phyloP scores from a whole-genome alignment of 805 yeast genomes.

The Saccharomycopsis vini region DNA sequence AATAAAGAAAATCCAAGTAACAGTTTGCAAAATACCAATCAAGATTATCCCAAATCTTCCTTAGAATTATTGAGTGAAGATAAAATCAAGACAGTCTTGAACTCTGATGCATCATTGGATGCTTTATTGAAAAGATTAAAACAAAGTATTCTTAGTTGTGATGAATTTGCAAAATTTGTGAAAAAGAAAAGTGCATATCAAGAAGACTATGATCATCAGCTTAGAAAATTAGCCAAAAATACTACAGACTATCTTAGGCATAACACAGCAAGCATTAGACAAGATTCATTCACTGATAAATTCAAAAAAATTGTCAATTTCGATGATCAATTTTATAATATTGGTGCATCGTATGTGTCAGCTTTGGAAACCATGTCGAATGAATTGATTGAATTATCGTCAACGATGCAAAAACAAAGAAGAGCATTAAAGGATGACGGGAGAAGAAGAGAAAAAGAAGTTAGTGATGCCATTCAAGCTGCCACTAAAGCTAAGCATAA shows the following conservation, averaged over 20 bases:
- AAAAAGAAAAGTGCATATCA: slow-evolving; percentile 72
- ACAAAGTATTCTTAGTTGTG: slow-evolving; percentile 72
- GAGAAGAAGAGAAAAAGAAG: slow-evolving; percentile 73
- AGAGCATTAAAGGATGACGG: slow-evolving; percentile 78
- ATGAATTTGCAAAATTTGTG: slow-evolving; percentile 72
- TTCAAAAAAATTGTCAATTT: slow-evolving; percentile 63
- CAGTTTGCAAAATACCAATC: background rate
- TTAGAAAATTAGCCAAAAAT: slow-evolving; percentile 59
- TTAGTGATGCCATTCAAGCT: slow-evolving; percentile 65
- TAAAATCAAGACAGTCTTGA: slow-evolving; percentile 42
- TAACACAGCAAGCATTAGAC: slow-evolving; percentile 36
- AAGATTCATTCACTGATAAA: slow-evolving; percentile 57
- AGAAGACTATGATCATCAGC: slow-evolving; percentile 66
- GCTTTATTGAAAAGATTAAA: slow-evolving; percentile 64
- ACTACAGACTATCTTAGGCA: slow-evolving; percentile 41
- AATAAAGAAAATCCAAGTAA: too few species aligned
- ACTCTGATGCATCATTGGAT: slow-evolving; percentile 71
- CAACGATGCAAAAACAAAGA: slow-evolving; percentile 62
- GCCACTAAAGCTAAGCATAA: slow-evolving; percentile 84
- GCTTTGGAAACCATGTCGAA: slow-evolving; percentile 81
- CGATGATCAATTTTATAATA: slow-evolving; percentile 68
- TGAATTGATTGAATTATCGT: slow-evolving; percentile 64
- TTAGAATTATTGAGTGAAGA: slow-evolving; percentile 39
- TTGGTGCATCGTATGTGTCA: slow-evolving; percentile 66
- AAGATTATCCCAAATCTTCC: slow-evolving; percentile 24